These are phyloP conservation scores for Diospyros kaki DNA, from an alignment of 148 eudicot genomes.

Conservation along the genomic window DNA sequence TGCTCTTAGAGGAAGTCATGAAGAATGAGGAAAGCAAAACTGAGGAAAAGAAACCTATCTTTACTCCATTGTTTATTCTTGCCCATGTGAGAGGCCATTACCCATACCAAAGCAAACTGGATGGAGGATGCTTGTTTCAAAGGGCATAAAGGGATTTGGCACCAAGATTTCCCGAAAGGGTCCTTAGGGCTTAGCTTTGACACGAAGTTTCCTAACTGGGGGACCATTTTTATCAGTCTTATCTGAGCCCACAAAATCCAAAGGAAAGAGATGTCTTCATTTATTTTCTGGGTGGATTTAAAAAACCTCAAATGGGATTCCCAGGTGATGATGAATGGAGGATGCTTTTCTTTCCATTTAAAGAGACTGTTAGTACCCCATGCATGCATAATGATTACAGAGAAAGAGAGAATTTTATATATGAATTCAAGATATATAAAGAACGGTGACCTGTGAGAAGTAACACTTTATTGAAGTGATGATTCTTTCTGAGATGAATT, in stretches of 20 bases:
- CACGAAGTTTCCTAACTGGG: slow-evolving; percentile 19
- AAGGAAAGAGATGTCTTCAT: slow-evolving; percentile 32
- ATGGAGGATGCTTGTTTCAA: slow-evolving; percentile 10
- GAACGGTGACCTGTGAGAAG: background rate
- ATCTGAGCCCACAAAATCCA: slow-evolving; percentile 58
- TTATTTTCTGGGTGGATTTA: slow-evolving; percentile 3
- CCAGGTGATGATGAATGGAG: background rate
- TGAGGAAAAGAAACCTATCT: slow-evolving; percentile 22
- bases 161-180: slow-evolving; percentile 20
- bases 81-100: slow-evolving; percentile 36
- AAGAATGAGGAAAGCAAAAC: slow-evolving; percentile 16
- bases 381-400: background rate
- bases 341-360: too few relatives aligned
- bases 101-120: slow-evolving; percentile 12
- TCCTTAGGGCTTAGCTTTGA: slow-evolving; percentile 13
- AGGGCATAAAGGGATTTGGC: background rate
- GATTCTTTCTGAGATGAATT: background rate
- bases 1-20: slow-evolving; percentile 9
- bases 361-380: too few relatives aligned
- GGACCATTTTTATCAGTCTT: slow-evolving; percentile 15
- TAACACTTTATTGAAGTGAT: background rate
- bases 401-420: background rate
- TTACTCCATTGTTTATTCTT: slow-evolving; percentile 7
- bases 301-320: background rate
- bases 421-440: background rate